These are phyloP conservation scores for Arthromyces matolae DNA, from an alignment of 768 basidiomycete species.

Conservation along the genomic window DNA sequence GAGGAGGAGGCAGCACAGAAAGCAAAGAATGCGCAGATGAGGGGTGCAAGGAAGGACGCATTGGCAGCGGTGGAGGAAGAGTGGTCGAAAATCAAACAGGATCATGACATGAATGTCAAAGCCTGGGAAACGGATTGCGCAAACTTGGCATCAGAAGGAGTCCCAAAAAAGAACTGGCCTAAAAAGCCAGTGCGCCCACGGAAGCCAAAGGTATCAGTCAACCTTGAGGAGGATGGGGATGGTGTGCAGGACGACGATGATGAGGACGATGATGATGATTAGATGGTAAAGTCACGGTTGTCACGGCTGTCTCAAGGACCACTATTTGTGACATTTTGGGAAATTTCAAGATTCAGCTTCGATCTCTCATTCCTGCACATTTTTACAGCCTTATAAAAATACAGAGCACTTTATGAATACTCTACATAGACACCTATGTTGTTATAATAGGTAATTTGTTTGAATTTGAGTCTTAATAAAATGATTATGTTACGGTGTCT, in stretches of 20 bases:
- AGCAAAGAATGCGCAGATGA: background rate
- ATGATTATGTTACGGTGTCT: no score
- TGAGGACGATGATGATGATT: conserved; percentile 8
- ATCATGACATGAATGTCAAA: conserved; percentile 9
- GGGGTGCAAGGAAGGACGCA: conserved; percentile 2
- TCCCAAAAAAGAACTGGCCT: conserved; percentile 15
- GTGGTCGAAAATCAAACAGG: conserved; percentile 15
- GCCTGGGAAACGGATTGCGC: conserved; percentile 17
- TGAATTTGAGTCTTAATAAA: no score
- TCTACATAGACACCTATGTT: no score
- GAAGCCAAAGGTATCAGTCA: conserved; percentile 14
- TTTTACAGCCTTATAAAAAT: no score
- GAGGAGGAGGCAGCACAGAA: background rate
- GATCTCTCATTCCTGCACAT: no score
- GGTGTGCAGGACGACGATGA: conserved; percentile 3
- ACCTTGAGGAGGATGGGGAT: background rate
- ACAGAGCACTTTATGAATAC: no score
- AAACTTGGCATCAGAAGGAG: conserved; percentile 5
- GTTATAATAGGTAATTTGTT: no score
- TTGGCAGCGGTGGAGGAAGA: conserved; percentile 8
- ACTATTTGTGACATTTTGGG: background rate
- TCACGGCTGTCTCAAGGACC: conserved; percentile 14
- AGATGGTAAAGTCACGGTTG: background rate
- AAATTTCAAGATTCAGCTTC: background rate
- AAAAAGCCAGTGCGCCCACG: conserved; percentile 13